Base-by-base conservation (phyloP, 805 yeast genomes). In the Metschnikowia kunwiensis region DNA sequence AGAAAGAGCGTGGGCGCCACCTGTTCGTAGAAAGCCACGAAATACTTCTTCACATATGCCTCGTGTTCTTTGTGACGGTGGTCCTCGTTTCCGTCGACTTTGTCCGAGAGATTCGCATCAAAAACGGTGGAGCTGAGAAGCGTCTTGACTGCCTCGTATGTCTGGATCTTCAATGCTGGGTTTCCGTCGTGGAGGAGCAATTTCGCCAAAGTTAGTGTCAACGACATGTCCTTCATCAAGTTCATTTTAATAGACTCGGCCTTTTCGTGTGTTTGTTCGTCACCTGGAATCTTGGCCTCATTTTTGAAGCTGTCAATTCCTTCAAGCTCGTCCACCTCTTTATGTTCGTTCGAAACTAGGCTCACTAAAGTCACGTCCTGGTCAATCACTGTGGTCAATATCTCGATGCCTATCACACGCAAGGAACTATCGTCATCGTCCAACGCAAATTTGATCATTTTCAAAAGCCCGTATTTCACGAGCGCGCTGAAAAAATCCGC, bases 101-200 rank as follows among this genome's bases (percentile, higher is more conserved):
- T 36, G 14, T 33, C 41, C n/a, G 40, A 25, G 5, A 35, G 35
- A 8, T 42, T 37, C 3, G 32, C 40, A 19, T 40, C 43, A 9
- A 50, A 38, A 1, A 41, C 34, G 5, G 48, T 43, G 9, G 86
- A 80, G 51, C 84, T 89, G 10, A 89, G 65, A 22, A 89, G 59
- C 2, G 80, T 78, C 53, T 80, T 80, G 32, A 89, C 60, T 1
- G 96, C 95, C 59, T 88, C 96, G 44, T 76, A 79, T 0, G 89
- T 83, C 57, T 88, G 96, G 5, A 84, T 77, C 52, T 83, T 80
- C 34, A 88, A 60, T 0, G 95, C 94, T 5, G 80, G 74, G 44
- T 79, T 79, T 8, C 68, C 63, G 42, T 84, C 94, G 14, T 74
- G 70, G 3, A 80, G 56, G 5, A 89, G 57, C 12, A 87, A 70